These are phyloP conservation scores for Mentha longifolia DNA, from an alignment of 257 asterid genomes.

Conservation along the genomic window DNA sequence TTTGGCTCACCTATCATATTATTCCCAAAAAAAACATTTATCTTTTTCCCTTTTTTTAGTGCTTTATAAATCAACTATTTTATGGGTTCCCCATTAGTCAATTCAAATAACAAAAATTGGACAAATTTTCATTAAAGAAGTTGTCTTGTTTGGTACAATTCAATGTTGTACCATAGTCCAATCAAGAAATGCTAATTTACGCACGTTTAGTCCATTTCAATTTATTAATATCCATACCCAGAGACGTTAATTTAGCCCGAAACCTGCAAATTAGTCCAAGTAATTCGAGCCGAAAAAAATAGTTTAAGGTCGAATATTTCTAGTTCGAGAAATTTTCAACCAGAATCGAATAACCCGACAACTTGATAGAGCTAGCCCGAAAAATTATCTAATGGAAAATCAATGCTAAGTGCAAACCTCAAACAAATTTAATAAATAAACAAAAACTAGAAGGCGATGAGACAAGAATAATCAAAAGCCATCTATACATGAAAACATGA, in stretches of 20 bases:
- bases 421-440: neutral
- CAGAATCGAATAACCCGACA: too few relatives aligned
- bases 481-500: slow-evolving; percentile 31
- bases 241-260: too few relatives aligned
- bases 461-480: neutral
- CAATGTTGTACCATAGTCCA: neutral
- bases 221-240: too few relatives aligned
- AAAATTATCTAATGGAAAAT: too few relatives aligned
- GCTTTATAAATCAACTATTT: neutral
- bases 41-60: neutral
- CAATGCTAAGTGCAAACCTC: too few relatives aligned
- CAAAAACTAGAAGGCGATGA: neutral
- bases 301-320: too few relatives aligned
- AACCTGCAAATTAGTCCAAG: too few relatives aligned
- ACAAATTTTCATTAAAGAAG: neutral
- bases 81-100: neutral
- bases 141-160: neutral
- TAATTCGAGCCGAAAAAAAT: too few relatives aligned
- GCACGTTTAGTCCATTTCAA: neutral
- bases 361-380: too few relatives aligned
- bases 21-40: neutral
- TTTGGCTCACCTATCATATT: slow-evolving; percentile 15
- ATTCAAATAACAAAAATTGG: neutral
- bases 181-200: neutral
- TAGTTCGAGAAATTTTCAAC: too few relatives aligned